A percentile compares a stretch with the other conserved stretches of the same genome.
These are phyloP conservation scores for Scheffersomyces illinoinensis DNA, from an alignment of 1,139 yeast genomes.

Conservation along the genomic window DNA sequence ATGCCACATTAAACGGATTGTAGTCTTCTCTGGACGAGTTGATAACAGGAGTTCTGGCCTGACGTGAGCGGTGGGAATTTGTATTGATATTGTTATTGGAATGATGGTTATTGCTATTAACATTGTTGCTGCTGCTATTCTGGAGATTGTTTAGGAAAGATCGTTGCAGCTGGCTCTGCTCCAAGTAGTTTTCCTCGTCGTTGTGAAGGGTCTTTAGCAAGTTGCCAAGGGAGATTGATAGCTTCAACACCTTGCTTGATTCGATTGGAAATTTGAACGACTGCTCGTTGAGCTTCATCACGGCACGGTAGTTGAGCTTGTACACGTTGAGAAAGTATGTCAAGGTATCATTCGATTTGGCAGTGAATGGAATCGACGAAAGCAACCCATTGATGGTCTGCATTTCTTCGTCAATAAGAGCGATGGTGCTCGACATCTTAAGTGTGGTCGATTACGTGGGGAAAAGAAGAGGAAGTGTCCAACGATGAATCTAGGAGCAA, in stretches of 20 bases:
- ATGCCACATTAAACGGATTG: conserved; percentile 3
- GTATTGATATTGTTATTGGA: background rate
- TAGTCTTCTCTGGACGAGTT: background rate
- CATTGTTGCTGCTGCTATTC: conserved; percentile 8
- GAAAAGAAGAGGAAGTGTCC: background rate
- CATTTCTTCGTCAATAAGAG: conserved; percentile 26
- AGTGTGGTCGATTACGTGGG: background rate
- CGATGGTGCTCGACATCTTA: background rate
- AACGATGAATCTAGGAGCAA: background rate
- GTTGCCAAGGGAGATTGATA: conserved; percentile 48
- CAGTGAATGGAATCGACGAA: conserved; percentile 36
- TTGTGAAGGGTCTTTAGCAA: conserved; percentile 36
- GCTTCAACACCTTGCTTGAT: conserved; percentile 38
- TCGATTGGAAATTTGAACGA: conserved; percentile 35
- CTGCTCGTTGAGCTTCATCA: conserved; percentile 22
- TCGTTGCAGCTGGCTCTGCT: conserved; percentile 25
- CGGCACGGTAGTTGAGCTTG: conserved; percentile 29
- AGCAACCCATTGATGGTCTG: conserved; percentile 29
- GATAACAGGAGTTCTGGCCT: background rate
- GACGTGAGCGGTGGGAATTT: background rate
- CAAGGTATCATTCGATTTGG: conserved; percentile 7
- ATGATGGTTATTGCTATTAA: background rate
- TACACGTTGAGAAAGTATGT: conserved; percentile 35
- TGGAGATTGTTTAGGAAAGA: conserved; percentile 12
- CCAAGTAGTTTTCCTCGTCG: conserved; percentile 35